Evolutionary conservation across 176 grass and related monocot species (phyloP).

Genomic region (Bonia amplexicaulis): DNA sequence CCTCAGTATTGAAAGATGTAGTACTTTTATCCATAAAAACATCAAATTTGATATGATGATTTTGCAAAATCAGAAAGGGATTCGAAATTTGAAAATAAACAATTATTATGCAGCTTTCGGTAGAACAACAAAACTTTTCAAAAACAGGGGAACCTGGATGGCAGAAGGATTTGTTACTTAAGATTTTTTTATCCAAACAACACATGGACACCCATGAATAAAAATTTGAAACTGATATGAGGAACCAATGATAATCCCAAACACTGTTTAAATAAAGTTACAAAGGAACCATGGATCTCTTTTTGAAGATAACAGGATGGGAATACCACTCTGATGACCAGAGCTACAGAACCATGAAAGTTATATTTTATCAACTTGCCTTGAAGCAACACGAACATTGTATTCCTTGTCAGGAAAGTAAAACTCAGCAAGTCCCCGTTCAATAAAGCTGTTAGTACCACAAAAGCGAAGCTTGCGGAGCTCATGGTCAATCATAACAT

Average conservation of each 20-base stretch:
- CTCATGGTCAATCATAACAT: slow-evolving; percentile 83
- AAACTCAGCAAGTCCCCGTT: slow-evolving; percentile 81
- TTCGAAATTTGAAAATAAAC: background rate
- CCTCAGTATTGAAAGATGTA: background rate
- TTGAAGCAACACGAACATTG: slow-evolving; percentile 79
- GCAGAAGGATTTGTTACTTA: background rate
- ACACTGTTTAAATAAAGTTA: background rate
- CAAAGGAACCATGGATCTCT: background rate
- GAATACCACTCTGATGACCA: background rate
- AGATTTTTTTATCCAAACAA: slow-evolving; percentile 12
- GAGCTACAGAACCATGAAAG: background rate
- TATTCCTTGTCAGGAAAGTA: slow-evolving; percentile 72
- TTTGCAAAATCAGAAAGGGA: background rate
- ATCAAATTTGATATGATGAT: background rate
- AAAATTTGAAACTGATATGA: background rate
- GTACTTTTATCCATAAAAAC: background rate
- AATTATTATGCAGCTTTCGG: background rate
- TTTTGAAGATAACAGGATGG: background rate
- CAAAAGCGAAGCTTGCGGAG: slow-evolving; percentile 67
- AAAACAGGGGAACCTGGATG: slow-evolving; percentile 3
- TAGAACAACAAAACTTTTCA: background rate
- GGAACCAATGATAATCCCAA: slow-evolving; percentile 1
- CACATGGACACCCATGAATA: background rate
- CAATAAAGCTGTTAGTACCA: too few species aligned
- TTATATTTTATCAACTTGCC: slow-evolving; percentile 36